Evolutionary conservation across 1,284 basidiomycete genomes (phyloP).

Genomic region (Chondrostereum purpureum): DNA sequence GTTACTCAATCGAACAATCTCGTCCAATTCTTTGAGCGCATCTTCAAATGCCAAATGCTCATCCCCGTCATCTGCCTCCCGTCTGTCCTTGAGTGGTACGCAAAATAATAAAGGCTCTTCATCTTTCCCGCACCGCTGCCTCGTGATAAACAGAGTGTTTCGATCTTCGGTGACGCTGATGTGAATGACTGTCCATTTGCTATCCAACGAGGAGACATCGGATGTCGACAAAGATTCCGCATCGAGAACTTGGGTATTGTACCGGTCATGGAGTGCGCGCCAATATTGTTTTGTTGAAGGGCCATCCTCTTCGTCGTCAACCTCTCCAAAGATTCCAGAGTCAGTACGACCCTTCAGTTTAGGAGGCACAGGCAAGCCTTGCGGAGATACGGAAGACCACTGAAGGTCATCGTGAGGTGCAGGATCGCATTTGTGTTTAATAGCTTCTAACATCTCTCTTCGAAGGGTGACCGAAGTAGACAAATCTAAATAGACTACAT

Average conservation of each 20-base stretch:
- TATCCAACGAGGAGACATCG: conserved; percentile 50
- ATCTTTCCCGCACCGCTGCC: conserved; percentile 54
- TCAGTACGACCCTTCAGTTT: conserved; percentile 9
- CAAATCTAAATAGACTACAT: conserved; percentile 40
- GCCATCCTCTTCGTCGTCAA: conserved; percentile 33
- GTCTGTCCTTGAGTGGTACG: conserved; percentile 79
- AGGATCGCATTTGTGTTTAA: conserved; percentile 56
- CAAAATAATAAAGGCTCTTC: conserved; percentile 72
- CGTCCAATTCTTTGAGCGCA: conserved; percentile 68
- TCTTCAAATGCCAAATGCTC: conserved; percentile 70
- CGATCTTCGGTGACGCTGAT: conserved; percentile 81
- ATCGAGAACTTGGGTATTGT: conserved; percentile 41
- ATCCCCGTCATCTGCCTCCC: conserved; percentile 72
- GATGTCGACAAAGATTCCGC: conserved; percentile 29
- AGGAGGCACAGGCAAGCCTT: conserved; percentile 33
- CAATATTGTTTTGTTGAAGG: conserved; percentile 49
- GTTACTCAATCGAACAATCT: conserved; percentile 77
- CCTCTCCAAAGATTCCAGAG: conserved; percentile 24
- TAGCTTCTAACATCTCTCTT: conserved; percentile 71
- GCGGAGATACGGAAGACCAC: conserved; percentile 55
- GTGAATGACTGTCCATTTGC: conserved; percentile 81
- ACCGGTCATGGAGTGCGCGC: conserved; percentile 47
- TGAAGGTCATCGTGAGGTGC: conserved; percentile 48
- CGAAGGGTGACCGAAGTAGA: conserved; percentile 72
- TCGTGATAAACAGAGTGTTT: conserved; percentile 78